These are phyloP conservation scores for Curvularia sp. DNA, from an alignment of 2,329 filamentous ascomycete genomes.

Conservation along the genomic window DNA sequence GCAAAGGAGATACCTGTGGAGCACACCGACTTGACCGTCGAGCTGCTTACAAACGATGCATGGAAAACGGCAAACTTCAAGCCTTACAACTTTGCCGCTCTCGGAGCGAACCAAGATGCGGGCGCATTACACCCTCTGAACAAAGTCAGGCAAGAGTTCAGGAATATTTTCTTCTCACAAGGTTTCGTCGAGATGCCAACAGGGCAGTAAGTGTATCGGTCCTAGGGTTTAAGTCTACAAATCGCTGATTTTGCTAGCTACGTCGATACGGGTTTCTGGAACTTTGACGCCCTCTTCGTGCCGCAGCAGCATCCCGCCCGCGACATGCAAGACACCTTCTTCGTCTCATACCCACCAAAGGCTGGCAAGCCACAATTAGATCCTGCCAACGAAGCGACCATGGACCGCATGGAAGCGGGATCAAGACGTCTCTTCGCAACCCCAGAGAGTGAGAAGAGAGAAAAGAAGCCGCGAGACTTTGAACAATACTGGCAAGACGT, in stretches of 20 bases:
- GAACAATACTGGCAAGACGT: conserved; percentile 89
- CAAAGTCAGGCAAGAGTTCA: conserved; percentile 95
- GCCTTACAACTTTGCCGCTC: conserved; percentile 78
- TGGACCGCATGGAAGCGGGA: conserved; percentile 58
- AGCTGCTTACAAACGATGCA: conserved; percentile 85
- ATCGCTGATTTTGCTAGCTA: conserved; percentile 58
- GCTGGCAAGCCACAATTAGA: conserved; percentile 72
- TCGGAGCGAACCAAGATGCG: conserved; percentile 66
- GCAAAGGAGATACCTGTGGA: conserved; percentile 88
- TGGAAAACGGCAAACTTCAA: conserved; percentile 95
- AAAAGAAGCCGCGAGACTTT: conserved; percentile 68
- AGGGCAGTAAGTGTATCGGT: conserved; percentile 61
- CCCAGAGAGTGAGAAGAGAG: conserved; percentile 60
- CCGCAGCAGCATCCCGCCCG: conserved; percentile 97
- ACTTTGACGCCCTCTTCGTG: conserved; percentile 96
- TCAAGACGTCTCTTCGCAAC: conserved; percentile 62
- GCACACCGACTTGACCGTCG: conserved; percentile 91
- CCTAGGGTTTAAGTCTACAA: not conserved
- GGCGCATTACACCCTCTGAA: conserved; percentile 68
- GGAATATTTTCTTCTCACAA: conserved; percentile 99
- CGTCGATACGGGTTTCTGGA: conserved; percentile 98
- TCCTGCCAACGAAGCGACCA: conserved; percentile 55
- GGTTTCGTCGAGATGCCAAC: conserved; percentile 99
- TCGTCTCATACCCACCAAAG: conserved; percentile 84
- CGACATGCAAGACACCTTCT: conserved; percentile 98